Base-by-base conservation (phyloP, 176 grass and related monocot species). In the Dendrocalamus sinicus region DNA sequence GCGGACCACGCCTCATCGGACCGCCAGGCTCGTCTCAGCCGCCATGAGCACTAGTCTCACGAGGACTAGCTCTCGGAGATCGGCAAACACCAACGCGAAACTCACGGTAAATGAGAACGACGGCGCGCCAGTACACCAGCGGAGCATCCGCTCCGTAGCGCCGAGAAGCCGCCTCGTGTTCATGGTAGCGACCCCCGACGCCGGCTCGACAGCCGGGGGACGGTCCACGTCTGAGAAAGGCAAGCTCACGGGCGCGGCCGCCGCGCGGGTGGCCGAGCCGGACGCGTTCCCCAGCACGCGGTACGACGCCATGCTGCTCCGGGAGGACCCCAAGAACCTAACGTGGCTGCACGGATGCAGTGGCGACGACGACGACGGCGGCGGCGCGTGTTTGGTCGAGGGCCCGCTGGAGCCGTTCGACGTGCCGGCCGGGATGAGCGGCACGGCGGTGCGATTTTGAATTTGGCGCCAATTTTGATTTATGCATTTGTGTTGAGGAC, bases 221-320 rank as follows among this genome's bases (percentile, higher is more conserved):
- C 59, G 12, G 60, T 57, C 17, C 23, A 47, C 48, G 48, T 0
- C 48, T 12, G 35, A 1, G 17, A 67, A 71, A 41, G 32, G 11
- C 12, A 44, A n/a, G 62, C 37, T 1, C 6, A 46, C 22, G 1
- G 6, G 44, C 6, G 39, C 37, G 8, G 52, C 28, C 24, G 53
- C 37, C 7, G 45, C 20, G 67, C 62, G 48, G 75, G 22, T 67
- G 4, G 17, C 60, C 12, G 35, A 1, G 54, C 9, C 58, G 62
- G 85, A 91, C 37, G 81, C 82, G 76, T 85, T 88, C 75, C 81
- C 70, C 63, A 91, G 84, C 80, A 46, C 57, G 40, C 73, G 89
- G 22, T 90, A 90, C 75, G 84, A 90, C 70, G 65, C 84, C 45
- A 90, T 87, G 84, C 80, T 90, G 80, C 89, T 90, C 28, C 84